Percentiles rank a stretch among this genome's conserved stretches.
These are phyloP conservation scores for Synura sp. DNA, from an alignment of 352 stramenopile genomes.

Conservation along the genomic window DNA sequence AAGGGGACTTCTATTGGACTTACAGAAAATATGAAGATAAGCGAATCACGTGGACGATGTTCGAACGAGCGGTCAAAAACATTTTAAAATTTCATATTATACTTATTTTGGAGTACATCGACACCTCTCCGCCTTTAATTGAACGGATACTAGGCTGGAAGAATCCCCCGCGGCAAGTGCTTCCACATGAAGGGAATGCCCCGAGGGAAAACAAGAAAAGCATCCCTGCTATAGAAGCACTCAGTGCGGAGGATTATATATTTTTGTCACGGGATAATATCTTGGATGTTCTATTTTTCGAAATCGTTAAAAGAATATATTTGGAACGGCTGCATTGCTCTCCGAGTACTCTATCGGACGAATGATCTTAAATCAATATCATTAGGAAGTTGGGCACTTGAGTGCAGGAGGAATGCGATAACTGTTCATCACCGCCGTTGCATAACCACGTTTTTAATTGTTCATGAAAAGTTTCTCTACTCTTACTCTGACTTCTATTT, in stretches of 20 bases:
- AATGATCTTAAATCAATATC: no score
- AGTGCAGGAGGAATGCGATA: no score
- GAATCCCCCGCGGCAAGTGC: neutral
- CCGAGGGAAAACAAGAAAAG: neutral
- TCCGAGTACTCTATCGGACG: no score
- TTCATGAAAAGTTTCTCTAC: no score
- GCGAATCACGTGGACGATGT: neutral
- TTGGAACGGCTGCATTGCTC: neutral
- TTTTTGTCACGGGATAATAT: neutral
- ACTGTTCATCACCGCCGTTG: no score
- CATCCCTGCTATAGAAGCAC: neutral
- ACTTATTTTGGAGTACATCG: neutral
- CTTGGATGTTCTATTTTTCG: neutral
- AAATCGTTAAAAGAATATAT: neutral
- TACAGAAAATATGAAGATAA: neutral
- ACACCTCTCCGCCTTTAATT: neutral
- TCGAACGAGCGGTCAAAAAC: neutral
- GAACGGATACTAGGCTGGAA: neutral
- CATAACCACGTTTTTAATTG: no score
- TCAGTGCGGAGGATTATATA: neutral
- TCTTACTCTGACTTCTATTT: no score
- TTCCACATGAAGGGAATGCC: neutral
- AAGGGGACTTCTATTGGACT: neutral
- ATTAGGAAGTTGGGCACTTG: no score
- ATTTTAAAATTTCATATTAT: neutral